Conservation (phyloP, 1,139 yeast species). For the Nadsonia starkeyi-henricii region DNA sequence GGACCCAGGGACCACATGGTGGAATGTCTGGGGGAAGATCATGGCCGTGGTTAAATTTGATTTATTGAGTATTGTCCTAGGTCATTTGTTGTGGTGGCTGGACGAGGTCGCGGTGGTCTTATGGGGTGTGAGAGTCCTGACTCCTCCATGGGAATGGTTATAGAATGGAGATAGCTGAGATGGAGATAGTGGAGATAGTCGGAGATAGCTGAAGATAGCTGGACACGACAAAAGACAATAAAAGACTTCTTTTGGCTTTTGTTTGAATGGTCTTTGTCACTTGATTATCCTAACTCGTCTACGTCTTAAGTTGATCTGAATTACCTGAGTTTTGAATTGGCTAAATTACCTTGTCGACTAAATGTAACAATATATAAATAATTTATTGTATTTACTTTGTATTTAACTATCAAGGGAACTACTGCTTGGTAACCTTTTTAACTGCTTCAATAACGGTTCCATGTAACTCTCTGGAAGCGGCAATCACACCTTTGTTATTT, state of each 20-base stretch:
- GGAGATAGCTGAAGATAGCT: no score
- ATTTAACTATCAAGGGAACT: constrained; percentile 15
- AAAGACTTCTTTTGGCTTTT: no score
- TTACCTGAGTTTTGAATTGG: no score
- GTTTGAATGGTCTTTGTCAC: no score
- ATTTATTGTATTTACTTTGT: no score
- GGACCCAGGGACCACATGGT: background rate
- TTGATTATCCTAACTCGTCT: no score
- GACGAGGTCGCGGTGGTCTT: background rate
- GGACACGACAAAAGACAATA: no score
- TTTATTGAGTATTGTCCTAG: background rate
- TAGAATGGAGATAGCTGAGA: constrained; percentile 15
- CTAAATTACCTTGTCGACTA: no score
- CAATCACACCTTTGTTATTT: constrained; percentile 77
- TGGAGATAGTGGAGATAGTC: constrained; percentile 12
- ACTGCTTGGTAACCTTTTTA: background rate
- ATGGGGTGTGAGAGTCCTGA: background rate
- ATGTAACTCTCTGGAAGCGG: constrained; percentile 58
- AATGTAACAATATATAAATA: no score
- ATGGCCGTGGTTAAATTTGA: background rate
- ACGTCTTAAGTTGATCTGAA: no score
- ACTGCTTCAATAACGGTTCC: constrained; percentile 50
- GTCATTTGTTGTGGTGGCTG: background rate
- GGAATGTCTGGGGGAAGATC: background rate
- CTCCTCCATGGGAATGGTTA: background rate